Evolutionary conservation across 1,284 basidiomycete genomes (phyloP).

Genomic region (Cutaneotrichosporon sp.): DNA sequence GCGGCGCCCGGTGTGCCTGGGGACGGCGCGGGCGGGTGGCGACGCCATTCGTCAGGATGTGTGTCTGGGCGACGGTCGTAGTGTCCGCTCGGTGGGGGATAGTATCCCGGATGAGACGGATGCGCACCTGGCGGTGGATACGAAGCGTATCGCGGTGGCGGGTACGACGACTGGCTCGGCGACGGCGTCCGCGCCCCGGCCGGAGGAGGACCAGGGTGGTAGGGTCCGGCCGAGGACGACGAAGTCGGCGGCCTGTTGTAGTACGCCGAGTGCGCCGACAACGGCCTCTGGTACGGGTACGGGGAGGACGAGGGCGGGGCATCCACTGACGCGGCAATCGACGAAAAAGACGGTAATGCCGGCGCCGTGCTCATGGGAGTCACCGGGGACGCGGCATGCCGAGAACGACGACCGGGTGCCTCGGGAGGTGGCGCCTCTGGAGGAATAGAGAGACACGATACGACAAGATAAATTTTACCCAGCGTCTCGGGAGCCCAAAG

Average conservation of each 20-base stretch:
- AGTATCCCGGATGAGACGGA: background rate
- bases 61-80: background rate
- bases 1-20: background rate
- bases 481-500: slow-evolving; percentile 33
- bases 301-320: background rate
- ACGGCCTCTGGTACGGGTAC: background rate
- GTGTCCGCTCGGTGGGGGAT: background rate
- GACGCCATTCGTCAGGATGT: slow-evolving; percentile 4
- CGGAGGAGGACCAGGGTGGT: background rate
- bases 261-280: background rate
- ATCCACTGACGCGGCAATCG: slow-evolving; percentile 14
- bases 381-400: background rate
- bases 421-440: slow-evolving; percentile 17
- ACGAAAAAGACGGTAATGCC: slow-evolving; percentile 16
- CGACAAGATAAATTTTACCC: slow-evolving; percentile 35
- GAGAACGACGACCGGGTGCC: background rate
- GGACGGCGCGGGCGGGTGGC: background rate
- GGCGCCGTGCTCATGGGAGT: slow-evolving; percentile 8
- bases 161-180: background rate
- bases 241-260: background rate
- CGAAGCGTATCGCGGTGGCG: background rate
- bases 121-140: background rate
- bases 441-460: slow-evolving; percentile 33
- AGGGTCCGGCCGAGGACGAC: background rate
- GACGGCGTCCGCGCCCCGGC: background rate